Conservation (phyloP, 192 early-diverging fungal genomes). For the Haplosporangium gracile region DNA sequence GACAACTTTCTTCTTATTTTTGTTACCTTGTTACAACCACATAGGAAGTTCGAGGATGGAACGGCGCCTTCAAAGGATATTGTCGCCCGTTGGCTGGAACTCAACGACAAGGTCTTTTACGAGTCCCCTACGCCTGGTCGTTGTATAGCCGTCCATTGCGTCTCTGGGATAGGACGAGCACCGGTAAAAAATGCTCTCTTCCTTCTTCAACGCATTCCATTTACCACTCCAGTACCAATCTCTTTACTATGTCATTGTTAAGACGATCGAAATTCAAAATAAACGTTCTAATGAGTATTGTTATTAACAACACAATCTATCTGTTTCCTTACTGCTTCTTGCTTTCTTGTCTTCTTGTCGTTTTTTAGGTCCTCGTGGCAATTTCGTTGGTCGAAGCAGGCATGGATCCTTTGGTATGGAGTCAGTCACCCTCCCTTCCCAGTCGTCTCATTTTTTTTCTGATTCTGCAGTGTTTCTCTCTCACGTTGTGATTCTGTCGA, state of each 20-base stretch:
- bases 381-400: constrained; percentile 81
- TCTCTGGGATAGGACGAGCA: constrained; percentile 81
- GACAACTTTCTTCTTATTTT: background rate
- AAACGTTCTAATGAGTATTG: background rate
- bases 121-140: constrained; percentile 21
- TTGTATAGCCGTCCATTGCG: constrained; percentile 74
- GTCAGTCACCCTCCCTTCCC: background rate
- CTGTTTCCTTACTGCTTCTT: background rate
- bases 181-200: constrained; percentile 61
- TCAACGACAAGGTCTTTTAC: constrained; percentile 46
- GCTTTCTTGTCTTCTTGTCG: background rate
- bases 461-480: background rate
- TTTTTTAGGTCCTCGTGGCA: constrained; percentile 68
- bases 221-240: background rate
- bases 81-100: constrained; percentile 53
- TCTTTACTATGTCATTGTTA: background rate
- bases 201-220: background rate
- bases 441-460: background rate
- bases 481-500: background rate
- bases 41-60: constrained; percentile 76
- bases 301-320: background rate
- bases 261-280: background rate
- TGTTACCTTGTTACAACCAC: background rate
- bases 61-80: constrained; percentile 59
- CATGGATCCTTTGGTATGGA: constrained; percentile 73